Conservation (phyloP, 257 asterid genomes). For the Solanum sitiens region DNA sequence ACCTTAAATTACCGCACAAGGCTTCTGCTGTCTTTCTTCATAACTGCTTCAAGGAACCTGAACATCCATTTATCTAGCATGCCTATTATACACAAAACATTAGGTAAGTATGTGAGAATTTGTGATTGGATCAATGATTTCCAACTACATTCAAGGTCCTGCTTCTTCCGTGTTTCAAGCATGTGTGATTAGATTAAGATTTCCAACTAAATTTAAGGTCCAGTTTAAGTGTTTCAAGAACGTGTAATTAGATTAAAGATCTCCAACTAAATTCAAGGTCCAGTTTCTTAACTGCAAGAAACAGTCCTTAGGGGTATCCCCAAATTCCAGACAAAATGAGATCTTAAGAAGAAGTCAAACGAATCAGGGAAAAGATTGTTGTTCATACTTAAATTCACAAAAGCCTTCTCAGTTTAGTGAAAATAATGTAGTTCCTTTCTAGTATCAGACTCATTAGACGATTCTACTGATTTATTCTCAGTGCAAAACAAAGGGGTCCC, state of each 20-base stretch:
- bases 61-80: conserved; percentile 95
- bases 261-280: not conserved
- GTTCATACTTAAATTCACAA: not conserved
- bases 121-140: not conserved
- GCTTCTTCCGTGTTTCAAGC: not conserved
- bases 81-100: conserved; percentile 32
- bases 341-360: not conserved
- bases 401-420: not conserved
- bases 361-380: not conserved
- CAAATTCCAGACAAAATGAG: not conserved
- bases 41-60: conserved; percentile 58
- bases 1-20: conserved; percentile 31
- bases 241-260: not conserved
- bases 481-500: not conserved
- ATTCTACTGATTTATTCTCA: not conserved
- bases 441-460: not conserved
- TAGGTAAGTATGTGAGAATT: not conserved
- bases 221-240: not conserved
- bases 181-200: not conserved
- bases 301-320: not conserved
- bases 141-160: not conserved
- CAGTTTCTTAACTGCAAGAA: not conserved
- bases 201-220: not conserved
- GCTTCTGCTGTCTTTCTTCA: conserved; percentile 49
- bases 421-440: not conserved